A percentile compares a stretch with the other conserved stretches of the same genome.
Conservation (phyloP, 169 alveolate genomes). For the Neospora caninum region DNA sequence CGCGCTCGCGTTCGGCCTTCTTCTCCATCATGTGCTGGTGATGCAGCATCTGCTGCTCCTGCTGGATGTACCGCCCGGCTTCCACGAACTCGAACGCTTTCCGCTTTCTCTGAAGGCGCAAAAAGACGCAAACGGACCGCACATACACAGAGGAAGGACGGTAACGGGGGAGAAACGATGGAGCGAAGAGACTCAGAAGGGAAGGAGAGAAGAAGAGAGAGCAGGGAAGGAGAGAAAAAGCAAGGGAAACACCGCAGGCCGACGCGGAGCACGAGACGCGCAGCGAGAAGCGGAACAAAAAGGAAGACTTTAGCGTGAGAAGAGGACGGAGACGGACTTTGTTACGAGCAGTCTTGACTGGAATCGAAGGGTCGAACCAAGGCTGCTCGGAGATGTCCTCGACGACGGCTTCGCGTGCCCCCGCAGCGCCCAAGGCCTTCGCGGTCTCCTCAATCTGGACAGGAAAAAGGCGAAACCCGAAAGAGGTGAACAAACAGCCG, state of each 20-base stretch:
- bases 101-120: background rate
- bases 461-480: no score
- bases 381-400: background rate
- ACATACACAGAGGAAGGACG: background rate
- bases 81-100: conserved; percentile 54
- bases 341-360: conserved; percentile 6
- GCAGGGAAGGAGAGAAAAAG: background rate
- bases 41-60: conserved; percentile 53
- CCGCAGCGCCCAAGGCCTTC: background rate
- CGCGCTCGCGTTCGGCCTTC: background rate
- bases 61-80: conserved; percentile 31
- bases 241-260: background rate
- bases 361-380: conserved; percentile 23
- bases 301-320: background rate
- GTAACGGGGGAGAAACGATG: background rate
- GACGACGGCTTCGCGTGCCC: background rate
- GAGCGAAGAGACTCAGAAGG: background rate
- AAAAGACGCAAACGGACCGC: background rate
- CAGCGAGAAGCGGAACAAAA: background rate
- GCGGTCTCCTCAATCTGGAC: background rate
- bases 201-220: background rate
- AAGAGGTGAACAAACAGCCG: no score
- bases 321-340: background rate
- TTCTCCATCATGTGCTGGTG: conserved; percentile 10
- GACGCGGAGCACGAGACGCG: background rate